Conservation (phyloP, 768 basidiomycete species). For the Rhodotorula paludigena region DNA sequence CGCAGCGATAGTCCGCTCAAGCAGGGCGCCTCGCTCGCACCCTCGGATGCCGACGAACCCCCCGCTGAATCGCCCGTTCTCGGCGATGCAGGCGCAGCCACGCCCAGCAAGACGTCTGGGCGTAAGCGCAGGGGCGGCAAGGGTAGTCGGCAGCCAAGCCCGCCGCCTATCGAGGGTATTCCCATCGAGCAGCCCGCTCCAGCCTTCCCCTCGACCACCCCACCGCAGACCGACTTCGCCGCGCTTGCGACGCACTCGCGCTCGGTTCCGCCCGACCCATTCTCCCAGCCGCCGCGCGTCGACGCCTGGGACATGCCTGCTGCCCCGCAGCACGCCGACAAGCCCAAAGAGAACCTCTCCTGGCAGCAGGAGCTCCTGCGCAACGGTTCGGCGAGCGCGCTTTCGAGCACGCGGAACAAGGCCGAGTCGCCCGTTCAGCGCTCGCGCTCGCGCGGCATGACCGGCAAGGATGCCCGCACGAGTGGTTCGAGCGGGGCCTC, state of each 20-base stretch:
- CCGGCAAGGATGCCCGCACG: neutral
- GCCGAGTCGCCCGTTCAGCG: neutral
- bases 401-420: neutral
- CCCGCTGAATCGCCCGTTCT: neutral
- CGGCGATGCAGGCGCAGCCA: neutral
- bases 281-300: neutral
- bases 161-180: constrained; percentile 1
- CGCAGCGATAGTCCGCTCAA: neutral
- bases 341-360: constrained; percentile 23
- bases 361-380: constrained; percentile 36
- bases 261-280: constrained; percentile 20
- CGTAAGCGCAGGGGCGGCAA: constrained; percentile 6
- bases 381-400: neutral
- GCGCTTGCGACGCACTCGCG: constrained; percentile 12
- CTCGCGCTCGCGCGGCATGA: constrained; percentile 3
- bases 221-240: constrained; percentile 19
- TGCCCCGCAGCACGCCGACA: neutral
- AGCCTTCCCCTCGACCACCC: constrained; percentile 17
- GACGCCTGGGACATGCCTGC: constrained; percentile 31
- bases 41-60: neutral
- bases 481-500: neutral
- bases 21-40: neutral
- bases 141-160: constrained; percentile 20
- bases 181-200: neutral
- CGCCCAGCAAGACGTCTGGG: constrained; percentile 13